Conservation (phyloP, 2,329 filamentous ascomycete genomes). For the Aspergillus sp. region DNA sequence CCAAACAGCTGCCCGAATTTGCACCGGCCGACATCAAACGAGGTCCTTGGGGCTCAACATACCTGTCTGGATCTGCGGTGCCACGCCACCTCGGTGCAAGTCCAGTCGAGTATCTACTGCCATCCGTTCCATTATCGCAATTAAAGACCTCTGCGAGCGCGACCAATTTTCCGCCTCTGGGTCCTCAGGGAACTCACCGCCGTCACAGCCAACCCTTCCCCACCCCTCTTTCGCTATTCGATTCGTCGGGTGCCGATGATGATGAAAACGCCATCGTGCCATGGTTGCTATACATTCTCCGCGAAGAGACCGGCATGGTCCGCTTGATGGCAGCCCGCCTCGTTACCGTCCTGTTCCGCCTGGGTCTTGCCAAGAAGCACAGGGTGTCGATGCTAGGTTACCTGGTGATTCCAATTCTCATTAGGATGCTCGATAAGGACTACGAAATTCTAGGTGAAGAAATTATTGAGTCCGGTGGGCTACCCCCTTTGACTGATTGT, state of each 20-base stretch:
- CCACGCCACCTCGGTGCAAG: constrained; percentile 45
- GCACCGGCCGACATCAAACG: constrained; percentile 45
- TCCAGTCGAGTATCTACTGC: constrained; percentile 63
- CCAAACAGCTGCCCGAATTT: constrained; percentile 50
- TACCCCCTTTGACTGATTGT: constrained; percentile 42
- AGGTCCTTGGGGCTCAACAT: constrained; percentile 50
- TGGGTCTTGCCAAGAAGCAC: constrained; percentile 60
- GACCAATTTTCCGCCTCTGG: constrained; percentile 52
- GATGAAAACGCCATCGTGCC: constrained; percentile 67
- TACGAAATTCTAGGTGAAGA: constrained; percentile 35
- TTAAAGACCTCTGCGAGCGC: constrained; percentile 22
- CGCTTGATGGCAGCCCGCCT: constrained; percentile 66
- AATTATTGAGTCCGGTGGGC: constrained; percentile 32
- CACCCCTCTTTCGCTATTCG: constrained; percentile 27
- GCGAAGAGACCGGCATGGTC: constrained; percentile 54
- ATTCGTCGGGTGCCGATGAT: constrained; percentile 49
- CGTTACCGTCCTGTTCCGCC: constrained; percentile 64
- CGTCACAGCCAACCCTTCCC: constrained; percentile 32
- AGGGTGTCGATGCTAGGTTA: constrained; percentile 62
- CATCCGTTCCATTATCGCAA: constrained; percentile 38
- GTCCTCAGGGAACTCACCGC: constrained; percentile 34
- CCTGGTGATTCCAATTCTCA: constrained; percentile 65
- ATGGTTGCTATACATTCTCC: constrained; percentile 64
- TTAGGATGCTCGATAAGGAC: constrained; percentile 59
- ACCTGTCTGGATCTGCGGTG: constrained; percentile 48